phyloP scores from a whole-genome alignment of 495 filamentous ascomycete genomes.

The Hypoxylon trugodes region DNA sequence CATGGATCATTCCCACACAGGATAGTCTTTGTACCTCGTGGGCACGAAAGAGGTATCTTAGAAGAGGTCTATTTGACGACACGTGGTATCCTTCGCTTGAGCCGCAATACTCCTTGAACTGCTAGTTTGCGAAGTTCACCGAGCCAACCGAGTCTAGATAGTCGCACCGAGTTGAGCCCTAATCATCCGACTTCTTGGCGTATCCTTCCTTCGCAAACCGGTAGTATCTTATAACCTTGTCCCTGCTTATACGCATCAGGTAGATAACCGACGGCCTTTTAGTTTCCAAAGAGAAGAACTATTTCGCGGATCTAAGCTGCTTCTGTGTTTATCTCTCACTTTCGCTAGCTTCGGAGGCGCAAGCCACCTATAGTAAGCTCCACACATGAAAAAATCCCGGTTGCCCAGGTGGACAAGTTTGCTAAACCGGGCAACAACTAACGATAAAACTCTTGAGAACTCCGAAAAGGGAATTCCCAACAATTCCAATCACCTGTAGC shows the following conservation, averaged over 20 bases:
- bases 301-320: not conserved
- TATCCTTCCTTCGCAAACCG: not conserved
- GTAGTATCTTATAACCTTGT: not conserved
- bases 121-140: not conserved
- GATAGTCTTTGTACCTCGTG: not conserved
- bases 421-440: slow-evolving; percentile 12
- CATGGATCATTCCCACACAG: slow-evolving; percentile 24
- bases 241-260: not conserved
- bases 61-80: not conserved
- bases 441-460: not conserved
- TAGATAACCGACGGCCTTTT: not conserved
- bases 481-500: slow-evolving; percentile 20
- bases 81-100: slow-evolving; percentile 21
- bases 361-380: slow-evolving; percentile 19
- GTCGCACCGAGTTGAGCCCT: not conserved
- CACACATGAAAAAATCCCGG: not conserved
- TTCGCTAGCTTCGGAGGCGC: slow-evolving; percentile 3
- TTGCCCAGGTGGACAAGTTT: slow-evolving; percentile 17
- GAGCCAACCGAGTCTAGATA: slow-evolving; percentile 1
- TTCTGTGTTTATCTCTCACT: too few relatives aligned
- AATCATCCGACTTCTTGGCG: not conserved
- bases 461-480: slow-evolving; percentile 7
- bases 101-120: slow-evolving; percentile 14
- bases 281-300: not conserved
- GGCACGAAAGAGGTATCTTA: not conserved